These are phyloP conservation scores for Flagelloscypha sp. DNA, from an alignment of 768 basidiomycete species.

Conservation along the genomic window DNA sequence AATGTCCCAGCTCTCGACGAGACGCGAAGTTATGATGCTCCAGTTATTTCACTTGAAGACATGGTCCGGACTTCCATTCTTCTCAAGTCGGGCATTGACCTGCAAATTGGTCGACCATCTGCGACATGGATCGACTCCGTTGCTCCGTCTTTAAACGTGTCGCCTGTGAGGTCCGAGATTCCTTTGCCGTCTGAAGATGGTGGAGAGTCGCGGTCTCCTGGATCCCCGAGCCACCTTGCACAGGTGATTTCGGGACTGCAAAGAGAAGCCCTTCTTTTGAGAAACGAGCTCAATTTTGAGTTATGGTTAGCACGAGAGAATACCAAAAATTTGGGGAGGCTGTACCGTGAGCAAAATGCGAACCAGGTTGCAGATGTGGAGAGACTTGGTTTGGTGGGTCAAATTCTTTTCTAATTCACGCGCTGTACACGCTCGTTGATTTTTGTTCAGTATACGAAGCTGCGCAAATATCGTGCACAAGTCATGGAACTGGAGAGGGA, in stretches of 20 bases:
- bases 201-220: slow-evolving; percentile 5
- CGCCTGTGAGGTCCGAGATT: slow-evolving; percentile 16
- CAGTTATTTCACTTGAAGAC: slow-evolving; percentile 57
- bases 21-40: too few species aligned
- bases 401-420: not conserved
- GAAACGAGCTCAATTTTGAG: slow-evolving; percentile 81
- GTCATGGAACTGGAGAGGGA: slow-evolving; percentile 61
- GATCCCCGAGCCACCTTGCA: slow-evolving; percentile 41
- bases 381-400: slow-evolving; percentile 67
- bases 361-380: slow-evolving; percentile 74
- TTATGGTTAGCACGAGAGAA: slow-evolving; percentile 78
- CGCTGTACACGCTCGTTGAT: not conserved
- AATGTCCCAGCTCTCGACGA: slow-evolving; percentile 1
- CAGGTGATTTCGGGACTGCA: slow-evolving; percentile 66
- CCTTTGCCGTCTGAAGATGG: slow-evolving; percentile 12
- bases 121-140: slow-evolving; percentile 45
- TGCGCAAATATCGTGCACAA: slow-evolving; percentile 67
- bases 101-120: slow-evolving; percentile 48
- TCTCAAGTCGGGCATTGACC: slow-evolving; percentile 60
- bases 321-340: slow-evolving; percentile 70
- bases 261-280: slow-evolving; percentile 62
- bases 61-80: slow-evolving; percentile 68
- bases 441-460: slow-evolving; percentile 60
- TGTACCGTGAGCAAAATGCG: slow-evolving; percentile 66
- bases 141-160: slow-evolving; percentile 25